Conservation (phyloP, 306 rosid species). For the Quercus berberidifolia region DNA sequence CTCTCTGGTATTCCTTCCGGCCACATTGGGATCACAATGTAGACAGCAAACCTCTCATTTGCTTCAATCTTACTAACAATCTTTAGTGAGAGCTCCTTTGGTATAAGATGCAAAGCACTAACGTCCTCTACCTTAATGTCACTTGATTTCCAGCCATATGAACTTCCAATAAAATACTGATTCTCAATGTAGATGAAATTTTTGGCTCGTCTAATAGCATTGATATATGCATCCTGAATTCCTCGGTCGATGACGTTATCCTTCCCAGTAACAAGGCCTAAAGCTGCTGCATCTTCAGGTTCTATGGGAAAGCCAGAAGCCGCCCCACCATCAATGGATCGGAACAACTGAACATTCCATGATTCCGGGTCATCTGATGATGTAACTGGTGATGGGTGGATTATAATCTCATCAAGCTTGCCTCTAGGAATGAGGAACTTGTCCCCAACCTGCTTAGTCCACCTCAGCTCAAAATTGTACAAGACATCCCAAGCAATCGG, state of each 20-base stretch:
- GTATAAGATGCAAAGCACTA: constrained; percentile 73
- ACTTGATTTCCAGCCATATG: constrained; percentile 64
- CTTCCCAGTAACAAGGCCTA: constrained; percentile 76
- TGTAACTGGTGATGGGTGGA: constrained; percentile 16
- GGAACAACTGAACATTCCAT: constrained; percentile 83
- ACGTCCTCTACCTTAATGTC: constrained; percentile 58
- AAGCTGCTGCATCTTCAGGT: constrained; percentile 33
- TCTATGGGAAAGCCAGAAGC: constrained; percentile 59
- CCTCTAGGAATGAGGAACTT: constrained; percentile 28
- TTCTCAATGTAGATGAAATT: constrained; percentile 88
- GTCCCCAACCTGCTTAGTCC: constrained; percentile 61
- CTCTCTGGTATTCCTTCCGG: constrained; percentile 91
- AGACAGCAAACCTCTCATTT: constrained; percentile 60
- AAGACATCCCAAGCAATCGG: constrained; percentile 80
- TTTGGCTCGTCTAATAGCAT: constrained; percentile 73
- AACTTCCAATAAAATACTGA: constrained; percentile 86
- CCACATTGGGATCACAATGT: constrained; percentile 90
- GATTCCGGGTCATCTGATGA: constrained; percentile 23
- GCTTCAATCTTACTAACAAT: constrained; percentile 88
- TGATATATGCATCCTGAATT: constrained; percentile 77
- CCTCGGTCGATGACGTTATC: constrained; percentile 64
- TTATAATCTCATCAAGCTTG: constrained; percentile 25
- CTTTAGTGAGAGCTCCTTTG: constrained; percentile 73
- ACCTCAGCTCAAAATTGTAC: constrained; percentile 74
- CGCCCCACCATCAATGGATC: constrained; percentile 83